These are phyloP conservation scores for Polytolypa hystricis DNA, from an alignment of 2,329 filamentous ascomycete genomes.

Conservation along the genomic window DNA sequence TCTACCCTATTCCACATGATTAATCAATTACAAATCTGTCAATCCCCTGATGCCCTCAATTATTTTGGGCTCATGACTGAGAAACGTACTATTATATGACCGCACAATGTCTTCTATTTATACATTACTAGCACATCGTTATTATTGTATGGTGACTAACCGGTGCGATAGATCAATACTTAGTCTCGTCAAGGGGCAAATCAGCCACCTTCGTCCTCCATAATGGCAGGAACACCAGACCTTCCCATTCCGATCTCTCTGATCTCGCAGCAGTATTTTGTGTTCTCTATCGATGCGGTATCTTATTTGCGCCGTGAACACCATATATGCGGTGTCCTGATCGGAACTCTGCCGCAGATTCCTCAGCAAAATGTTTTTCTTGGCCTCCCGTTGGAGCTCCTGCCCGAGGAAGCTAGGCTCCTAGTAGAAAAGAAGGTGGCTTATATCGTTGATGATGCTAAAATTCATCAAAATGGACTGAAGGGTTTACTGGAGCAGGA, in stretches of 20 bases:
- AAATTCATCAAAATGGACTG: slow-evolving; percentile 57
- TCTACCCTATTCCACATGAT: slow-evolving; percentile 43
- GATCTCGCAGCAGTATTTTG: slow-evolving; percentile 69
- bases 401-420: slow-evolving; percentile 77
- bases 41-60: slow-evolving; percentile 59
- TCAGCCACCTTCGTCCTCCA: slow-evolving; percentile 9
- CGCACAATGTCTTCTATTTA: slow-evolving; percentile 22
- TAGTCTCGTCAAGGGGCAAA: slow-evolving; percentile 14
- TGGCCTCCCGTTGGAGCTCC: slow-evolving; percentile 76
- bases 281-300: slow-evolving; percentile 78
- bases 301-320: slow-evolving; percentile 66
- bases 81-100: slow-evolving; percentile 27
- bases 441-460: slow-evolving; percentile 68
- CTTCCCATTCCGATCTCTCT: slow-evolving; percentile 68
- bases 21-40: slow-evolving; percentile 61
- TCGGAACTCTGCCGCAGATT: slow-evolving; percentile 80
- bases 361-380: slow-evolving; percentile 93
- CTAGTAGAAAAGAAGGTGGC: slow-evolving; percentile 67
- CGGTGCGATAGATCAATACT: neutral
- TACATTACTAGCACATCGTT: slow-evolving; percentile 8
- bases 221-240: slow-evolving; percentile 26
- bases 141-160: neutral
- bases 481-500: slow-evolving; percentile 46
- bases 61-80: slow-evolving; percentile 19
- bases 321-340: slow-evolving; percentile 74